Evolutionary conservation across 345 rosid species (phyloP).

Genomic region (Sisymbrium irio): DNA sequence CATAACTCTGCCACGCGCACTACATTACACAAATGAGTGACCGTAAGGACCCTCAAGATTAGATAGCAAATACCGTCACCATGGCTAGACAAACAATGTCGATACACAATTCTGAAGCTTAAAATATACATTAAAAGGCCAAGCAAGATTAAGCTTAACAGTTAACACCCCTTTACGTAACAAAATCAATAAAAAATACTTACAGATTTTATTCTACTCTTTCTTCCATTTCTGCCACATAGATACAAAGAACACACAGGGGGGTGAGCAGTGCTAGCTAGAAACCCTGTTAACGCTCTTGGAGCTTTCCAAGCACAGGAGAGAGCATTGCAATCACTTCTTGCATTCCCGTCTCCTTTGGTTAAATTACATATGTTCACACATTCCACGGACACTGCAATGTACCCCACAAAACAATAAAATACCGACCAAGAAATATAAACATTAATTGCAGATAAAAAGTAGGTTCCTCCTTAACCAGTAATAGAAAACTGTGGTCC

Average conservation of each 20-base stretch:
- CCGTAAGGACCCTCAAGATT: conserved; percentile 5
- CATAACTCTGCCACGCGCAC: conserved; percentile 46
- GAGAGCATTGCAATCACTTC: conserved; percentile 69
- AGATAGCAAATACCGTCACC: conserved; percentile 5
- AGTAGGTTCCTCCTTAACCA: not conserved
- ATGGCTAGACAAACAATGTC: not conserved
- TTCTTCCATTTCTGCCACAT: conserved; percentile 43
- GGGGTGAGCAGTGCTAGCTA: conserved; percentile 76
- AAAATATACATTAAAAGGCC: not conserved
- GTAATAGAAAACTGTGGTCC: conserved; percentile 11
- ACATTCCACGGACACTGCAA: conserved; percentile 79
- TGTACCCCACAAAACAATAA: conserved; percentile 17
- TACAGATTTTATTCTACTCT: conserved; percentile 47
- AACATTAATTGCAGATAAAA: not conserved
- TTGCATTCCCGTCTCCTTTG: conserved; percentile 67
- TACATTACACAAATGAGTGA: conserved; percentile 23
- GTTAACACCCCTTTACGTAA: not conserved
- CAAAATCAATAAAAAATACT: conserved; percentile 30
- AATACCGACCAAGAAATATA: not conserved
- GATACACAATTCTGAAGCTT: not conserved
- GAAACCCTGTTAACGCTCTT: conserved; percentile 80
- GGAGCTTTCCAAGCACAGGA: conserved; percentile 95
- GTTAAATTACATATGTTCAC: conserved; percentile 71
- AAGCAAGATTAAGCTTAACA: not conserved
- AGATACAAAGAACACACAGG: conserved; percentile 44